These are phyloP conservation scores for Sporothrix phasma DNA, from an alignment of 2,329 filamentous ascomycete species.

Conservation along the genomic window DNA sequence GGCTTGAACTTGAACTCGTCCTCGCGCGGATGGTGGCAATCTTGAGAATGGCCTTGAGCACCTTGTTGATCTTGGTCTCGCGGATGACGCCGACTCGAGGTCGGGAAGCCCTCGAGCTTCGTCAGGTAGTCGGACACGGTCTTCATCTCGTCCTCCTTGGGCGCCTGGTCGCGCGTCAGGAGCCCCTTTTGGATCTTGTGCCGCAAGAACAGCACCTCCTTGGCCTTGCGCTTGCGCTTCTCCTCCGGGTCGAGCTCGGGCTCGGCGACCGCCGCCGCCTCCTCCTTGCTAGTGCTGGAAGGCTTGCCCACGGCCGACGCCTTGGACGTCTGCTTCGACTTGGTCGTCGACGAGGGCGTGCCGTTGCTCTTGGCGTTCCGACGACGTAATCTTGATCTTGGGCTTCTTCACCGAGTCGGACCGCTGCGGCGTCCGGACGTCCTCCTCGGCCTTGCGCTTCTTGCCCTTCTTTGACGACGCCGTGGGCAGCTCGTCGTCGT, in stretches of 20 bases:
- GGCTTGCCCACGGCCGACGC: conserved; percentile 4
- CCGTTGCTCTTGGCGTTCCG: conserved; percentile 38
- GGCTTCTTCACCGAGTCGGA: conserved; percentile 57
- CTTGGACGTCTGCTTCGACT: conserved; percentile 12
- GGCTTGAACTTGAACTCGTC: conserved; percentile 83
- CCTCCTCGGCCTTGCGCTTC: conserved; percentile 83
- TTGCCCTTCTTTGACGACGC: conserved; percentile 44
- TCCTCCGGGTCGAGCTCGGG: conserved; percentile 49
- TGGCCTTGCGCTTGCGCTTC: conserved; percentile 50
- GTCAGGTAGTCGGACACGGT: conserved; percentile 66
- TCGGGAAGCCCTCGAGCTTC: conserved; percentile 72
- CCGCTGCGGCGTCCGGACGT: conserved; percentile 29
- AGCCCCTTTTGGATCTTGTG: conserved; percentile 95
- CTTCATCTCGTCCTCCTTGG: conserved; percentile 78
- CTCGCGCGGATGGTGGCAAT: conserved; percentile 72
- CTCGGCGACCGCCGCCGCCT: conserved; percentile 39
- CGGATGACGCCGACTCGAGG: conserved; percentile 85
- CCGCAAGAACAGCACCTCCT: conserved; percentile 81
- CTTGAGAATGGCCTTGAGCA: conserved; percentile 89
- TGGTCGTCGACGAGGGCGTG: conserved; percentile 42
- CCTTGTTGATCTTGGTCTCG: conserved; percentile 95
- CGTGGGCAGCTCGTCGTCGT: conserved; percentile 35
- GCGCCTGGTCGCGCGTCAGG: conserved; percentile 69
- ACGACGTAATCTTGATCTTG: conserved; percentile 53
- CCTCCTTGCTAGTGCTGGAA: conserved; percentile 28